Percentiles rank a stretch among this genome's conserved stretches.
Conservation (phyloP, 1,284 basidiomycete species). For the Mycosarcoma mackinlayi region DNA sequence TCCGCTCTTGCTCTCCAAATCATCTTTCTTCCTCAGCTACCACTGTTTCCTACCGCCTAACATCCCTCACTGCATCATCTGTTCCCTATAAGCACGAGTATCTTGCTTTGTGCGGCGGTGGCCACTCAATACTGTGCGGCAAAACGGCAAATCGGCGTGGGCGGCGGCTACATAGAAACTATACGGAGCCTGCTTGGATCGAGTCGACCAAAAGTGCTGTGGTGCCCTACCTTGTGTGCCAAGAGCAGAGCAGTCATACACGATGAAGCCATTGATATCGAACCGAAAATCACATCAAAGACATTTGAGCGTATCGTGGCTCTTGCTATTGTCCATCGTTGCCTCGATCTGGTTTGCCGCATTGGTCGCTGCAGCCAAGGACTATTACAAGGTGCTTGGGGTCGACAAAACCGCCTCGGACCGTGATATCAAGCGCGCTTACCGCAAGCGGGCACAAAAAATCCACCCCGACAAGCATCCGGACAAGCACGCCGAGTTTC, state of each 20-base stretch:
- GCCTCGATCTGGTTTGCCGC: conserved; percentile 29
- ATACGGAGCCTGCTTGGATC: too few species aligned
- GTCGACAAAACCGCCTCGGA: conserved; percentile 58
- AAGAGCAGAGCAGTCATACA: not conserved
- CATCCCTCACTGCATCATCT: too few species aligned
- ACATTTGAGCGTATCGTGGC: conserved; percentile 11
- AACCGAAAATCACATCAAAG: not conserved
- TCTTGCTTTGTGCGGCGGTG: too few species aligned
- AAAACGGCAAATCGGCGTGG: not conserved
- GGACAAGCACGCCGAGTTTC: conserved; percentile 65
- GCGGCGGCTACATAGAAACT: not conserved
- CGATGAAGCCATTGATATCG: conserved; percentile 43
- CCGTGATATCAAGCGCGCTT: conserved; percentile 66
- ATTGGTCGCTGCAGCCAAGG: conserved; percentile 50
- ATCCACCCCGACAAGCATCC: conserved; percentile 68
- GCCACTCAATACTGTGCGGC: not conserved
- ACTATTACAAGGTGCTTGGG: conserved; percentile 66
- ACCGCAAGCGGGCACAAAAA: conserved; percentile 63
- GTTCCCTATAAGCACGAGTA: too few species aligned
- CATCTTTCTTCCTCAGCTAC: not conserved
- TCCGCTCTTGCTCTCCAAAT: not conserved
- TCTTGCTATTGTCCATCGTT: conserved; percentile 20
- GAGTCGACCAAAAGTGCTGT: too few species aligned
- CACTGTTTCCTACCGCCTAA: not conserved
- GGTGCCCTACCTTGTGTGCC: too few species aligned